Conservation (phyloP, 78 protist species). For the slime mould (Dictyostelium discoideum) region dicty_2.7 NC_007089.4:425001-425500, state of each 20-base stretch:
- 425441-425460: background rate
- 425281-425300: background rate
- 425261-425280: background rate
- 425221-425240: conserved; percentile 69
- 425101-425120: conserved; percentile 88
- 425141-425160: conserved; percentile 92
- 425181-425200: conserved; percentile 50
- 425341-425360: background rate
- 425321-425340: background rate
- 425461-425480: background rate
- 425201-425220: conserved; percentile 75
- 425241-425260: conserved; percentile 27
- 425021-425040: conserved; percentile 98
- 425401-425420: background rate
- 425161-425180: conserved; percentile 88
- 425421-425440: background rate
- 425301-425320: background rate
- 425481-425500: background rate
- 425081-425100: conserved; percentile 98
- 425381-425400: background rate
- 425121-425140: conserved; percentile 84
- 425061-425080: conserved; percentile 93
- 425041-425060: conserved; percentile 85
- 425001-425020: conserved; percentile 95
- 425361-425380: background rate